These are phyloP conservation scores for Hypomontagnella submonticulosa DNA, from an alignment of 495 filamentous ascomycete species.

Conservation along the genomic window DNA sequence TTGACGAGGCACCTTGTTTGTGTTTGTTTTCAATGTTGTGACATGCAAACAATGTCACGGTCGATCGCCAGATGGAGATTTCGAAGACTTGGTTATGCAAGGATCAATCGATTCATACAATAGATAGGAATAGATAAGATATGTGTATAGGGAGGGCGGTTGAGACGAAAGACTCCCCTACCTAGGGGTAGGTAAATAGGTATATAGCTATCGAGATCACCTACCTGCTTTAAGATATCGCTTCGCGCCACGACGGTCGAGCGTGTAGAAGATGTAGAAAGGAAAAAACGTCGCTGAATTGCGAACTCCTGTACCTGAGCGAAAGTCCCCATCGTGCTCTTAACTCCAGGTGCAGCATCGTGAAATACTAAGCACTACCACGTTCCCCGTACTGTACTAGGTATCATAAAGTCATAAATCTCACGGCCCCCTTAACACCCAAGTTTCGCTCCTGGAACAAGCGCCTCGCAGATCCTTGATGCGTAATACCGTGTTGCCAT, in stretches of 20 bases:
- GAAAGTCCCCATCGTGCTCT: slow-evolving; percentile 7
- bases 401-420: slow-evolving; percentile 36
- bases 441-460: neutral
- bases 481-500: neutral
- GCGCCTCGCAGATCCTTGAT: slow-evolving; percentile 15
- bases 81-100: too few species aligned
- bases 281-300: neutral
- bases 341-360: slow-evolving; percentile 2
- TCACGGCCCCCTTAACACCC: slow-evolving; percentile 2
- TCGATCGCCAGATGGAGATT: too few species aligned
- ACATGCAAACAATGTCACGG: too few species aligned
- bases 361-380: slow-evolving; percentile 11
- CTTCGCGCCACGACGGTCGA: neutral
- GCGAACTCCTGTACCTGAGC: slow-evolving; percentile 6
- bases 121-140: too few species aligned
- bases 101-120: too few species aligned
- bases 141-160: too few species aligned
- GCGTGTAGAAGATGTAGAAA: neutral
- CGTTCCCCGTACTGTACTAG: neutral
- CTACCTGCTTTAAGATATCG: neutral
- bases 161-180: too few species aligned
- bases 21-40: too few species aligned
- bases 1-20: neutral
- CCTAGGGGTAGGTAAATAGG: too few species aligned
- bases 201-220: too few species aligned